phyloP scores from a whole-genome alignment of 2,329 filamentous ascomycete genomes.

The Xylariaceae sp. region DNA sequence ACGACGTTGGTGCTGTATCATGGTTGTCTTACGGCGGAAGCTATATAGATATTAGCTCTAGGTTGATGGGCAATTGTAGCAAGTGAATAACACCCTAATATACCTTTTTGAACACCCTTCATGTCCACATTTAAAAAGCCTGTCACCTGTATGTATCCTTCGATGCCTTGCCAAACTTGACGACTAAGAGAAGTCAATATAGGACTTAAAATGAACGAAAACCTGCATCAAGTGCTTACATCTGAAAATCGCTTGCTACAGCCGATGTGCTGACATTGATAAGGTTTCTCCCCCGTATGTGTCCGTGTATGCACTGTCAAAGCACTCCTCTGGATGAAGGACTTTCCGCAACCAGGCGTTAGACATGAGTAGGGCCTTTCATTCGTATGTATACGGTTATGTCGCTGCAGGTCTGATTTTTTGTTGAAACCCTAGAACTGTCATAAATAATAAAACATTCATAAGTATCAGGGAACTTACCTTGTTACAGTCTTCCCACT shows the following conservation, averaged over 20 bases:
- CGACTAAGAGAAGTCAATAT: slow-evolving; percentile 42
- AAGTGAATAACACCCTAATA: slow-evolving; percentile 1
- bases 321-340: slow-evolving; percentile 68
- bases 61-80: slow-evolving; percentile 18
- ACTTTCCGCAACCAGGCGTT: slow-evolving; percentile 60
- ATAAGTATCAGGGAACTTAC: too few species aligned
- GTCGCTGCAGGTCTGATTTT: slow-evolving; percentile 66
- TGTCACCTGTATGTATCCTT: slow-evolving; percentile 67
- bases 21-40: slow-evolving; percentile 64
- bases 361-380: slow-evolving; percentile 63
- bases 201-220: neutral
- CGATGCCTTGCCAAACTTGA: slow-evolving; percentile 63
- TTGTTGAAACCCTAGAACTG: slow-evolving; percentile 69
- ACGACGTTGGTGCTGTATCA: slow-evolving; percentile 63
- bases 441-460: too few species aligned
- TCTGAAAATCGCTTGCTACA: slow-evolving; percentile 69
- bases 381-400: slow-evolving; percentile 69
- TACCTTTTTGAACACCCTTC: slow-evolving; percentile 61
- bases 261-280: slow-evolving; percentile 61
- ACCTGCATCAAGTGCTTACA: slow-evolving; percentile 40
- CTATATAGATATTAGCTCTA: too few species aligned
- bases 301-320: slow-evolving; percentile 68
- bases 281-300: slow-evolving; percentile 68
- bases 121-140: slow-evolving; percentile 56
- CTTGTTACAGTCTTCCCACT: too few species aligned